phyloP scores from a whole-genome alignment of 1,139 yeast genomes.

The Oligophagozyma castellii region DNA sequence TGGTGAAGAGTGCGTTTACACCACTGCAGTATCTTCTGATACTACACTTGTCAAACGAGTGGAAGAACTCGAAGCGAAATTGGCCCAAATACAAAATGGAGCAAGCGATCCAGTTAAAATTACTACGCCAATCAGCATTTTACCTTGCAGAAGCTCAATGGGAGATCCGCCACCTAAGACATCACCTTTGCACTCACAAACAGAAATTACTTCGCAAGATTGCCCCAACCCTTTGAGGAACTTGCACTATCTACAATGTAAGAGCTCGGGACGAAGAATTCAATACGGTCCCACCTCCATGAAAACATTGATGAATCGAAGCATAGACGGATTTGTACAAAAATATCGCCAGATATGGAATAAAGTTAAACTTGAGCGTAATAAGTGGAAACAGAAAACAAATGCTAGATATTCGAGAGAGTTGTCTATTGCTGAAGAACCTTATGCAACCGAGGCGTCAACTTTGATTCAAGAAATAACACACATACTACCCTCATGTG shows the following conservation, averaged over 20 bases:
- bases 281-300: slow-evolving; percentile 20
- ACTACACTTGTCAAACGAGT: not conserved
- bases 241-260: slow-evolving; percentile 7
- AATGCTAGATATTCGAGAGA: slow-evolving; percentile 4
- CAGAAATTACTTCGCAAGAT: slow-evolving; percentile 4
- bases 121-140: not conserved
- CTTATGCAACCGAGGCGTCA: slow-evolving; percentile 1
- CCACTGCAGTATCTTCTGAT: slow-evolving; percentile 5
- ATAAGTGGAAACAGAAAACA: slow-evolving; percentile 10
- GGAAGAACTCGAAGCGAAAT: not conserved
- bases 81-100: not conserved
- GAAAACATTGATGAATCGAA: slow-evolving; percentile 9
- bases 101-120: no score
- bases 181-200: not conserved
- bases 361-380: slow-evolving; percentile 13
- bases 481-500: slow-evolving; percentile 13
- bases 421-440: slow-evolving; percentile 2
- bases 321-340: slow-evolving; percentile 11
- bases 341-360: slow-evolving; percentile 16
- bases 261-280: slow-evolving; percentile 9
- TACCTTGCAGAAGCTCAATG: not conserved
- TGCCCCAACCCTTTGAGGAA: slow-evolving; percentile 11
- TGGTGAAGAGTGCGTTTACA: slow-evolving; percentile 15
- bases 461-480: slow-evolving; percentile 9
- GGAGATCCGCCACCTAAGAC: not conserved